Evolutionary conservation across 768 basidiomycete species (phyloP).

Genomic region (Mycena olivaceomarginata): DNA sequence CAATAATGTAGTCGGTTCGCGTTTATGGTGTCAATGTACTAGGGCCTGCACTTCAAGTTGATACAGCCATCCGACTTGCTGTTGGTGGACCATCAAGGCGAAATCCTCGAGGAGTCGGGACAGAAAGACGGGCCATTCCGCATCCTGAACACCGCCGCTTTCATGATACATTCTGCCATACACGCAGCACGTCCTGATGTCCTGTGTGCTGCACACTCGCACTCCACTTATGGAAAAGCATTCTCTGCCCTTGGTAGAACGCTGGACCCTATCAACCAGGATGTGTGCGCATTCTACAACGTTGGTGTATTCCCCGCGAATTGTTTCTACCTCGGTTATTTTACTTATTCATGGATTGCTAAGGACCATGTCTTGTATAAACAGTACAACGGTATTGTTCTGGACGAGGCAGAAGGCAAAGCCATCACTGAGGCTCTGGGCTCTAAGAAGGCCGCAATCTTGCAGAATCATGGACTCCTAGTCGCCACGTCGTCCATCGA

Average conservation of each 20-base stretch:
- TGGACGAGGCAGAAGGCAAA: constrained; percentile 64
- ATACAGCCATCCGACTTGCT: constrained; percentile 67
- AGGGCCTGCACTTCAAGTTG: constrained; percentile 68
- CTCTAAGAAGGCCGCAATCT: constrained; percentile 62
- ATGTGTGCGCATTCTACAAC: constrained; percentile 65
- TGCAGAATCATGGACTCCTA: constrained; percentile 66
- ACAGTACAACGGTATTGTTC: constrained; percentile 69
- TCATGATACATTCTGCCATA: constrained; percentile 64
- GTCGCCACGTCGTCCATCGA: constrained; percentile 64
- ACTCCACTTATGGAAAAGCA: constrained; percentile 69
- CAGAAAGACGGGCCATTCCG: constrained; percentile 39
- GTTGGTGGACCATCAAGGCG: constrained; percentile 61
- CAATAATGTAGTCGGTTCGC: background rate
- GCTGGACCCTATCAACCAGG: constrained; percentile 66
- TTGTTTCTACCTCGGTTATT: background rate
- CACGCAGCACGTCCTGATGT: constrained; percentile 69
- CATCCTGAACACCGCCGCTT: constrained; percentile 56
- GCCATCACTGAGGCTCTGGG: constrained; percentile 66
- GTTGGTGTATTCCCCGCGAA: background rate
- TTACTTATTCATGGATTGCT: background rate
- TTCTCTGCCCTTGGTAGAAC: constrained; percentile 67
- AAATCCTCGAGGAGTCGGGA: constrained; percentile 53
- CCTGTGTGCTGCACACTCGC: constrained; percentile 67
- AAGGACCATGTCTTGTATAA: constrained; percentile 63
- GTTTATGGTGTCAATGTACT: background rate